phyloP scores from a whole-genome alignment of 192 early-diverging fungal species.

The Geranomyces michiganensis region DNA sequence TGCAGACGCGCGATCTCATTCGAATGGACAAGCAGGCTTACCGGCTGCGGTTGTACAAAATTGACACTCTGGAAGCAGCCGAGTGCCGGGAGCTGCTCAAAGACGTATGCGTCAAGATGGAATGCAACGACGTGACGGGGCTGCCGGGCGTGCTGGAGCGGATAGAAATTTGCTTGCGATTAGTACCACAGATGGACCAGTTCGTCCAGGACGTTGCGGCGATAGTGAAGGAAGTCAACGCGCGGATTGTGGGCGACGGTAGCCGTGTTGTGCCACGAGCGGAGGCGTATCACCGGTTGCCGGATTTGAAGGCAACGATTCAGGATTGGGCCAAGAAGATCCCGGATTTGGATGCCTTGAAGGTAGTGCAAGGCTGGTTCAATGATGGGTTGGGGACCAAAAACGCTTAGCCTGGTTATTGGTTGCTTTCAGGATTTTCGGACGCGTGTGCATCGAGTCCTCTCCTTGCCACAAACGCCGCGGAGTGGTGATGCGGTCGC shows the following conservation, averaged over 20 bases:
- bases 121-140: conserved; percentile 21
- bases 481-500: conserved; percentile 29
- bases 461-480: conserved; percentile 17
- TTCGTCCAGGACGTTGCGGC: conserved; percentile 12
- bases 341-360: conserved; percentile 15
- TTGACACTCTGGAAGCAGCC: conserved; percentile 37
- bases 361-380: neutral
- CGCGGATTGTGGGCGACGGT: conserved; percentile 6
- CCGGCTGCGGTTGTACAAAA: conserved; percentile 44
- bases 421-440: conserved; percentile 24
- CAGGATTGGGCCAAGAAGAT: conserved; percentile 10
- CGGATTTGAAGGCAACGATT: neutral
- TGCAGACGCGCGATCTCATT: conserved; percentile 48
- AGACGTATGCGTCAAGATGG: conserved; percentile 29
- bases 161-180: conserved; percentile 22
- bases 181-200: conserved; percentile 42
- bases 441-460: conserved; percentile 23
- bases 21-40: conserved; percentile 44
- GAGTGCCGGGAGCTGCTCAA: conserved; percentile 41
- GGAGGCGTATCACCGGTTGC: neutral
- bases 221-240: conserved; percentile 3
- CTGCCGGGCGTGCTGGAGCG: conserved; percentile 22
- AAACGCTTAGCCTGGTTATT: too few species aligned
- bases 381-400: too few species aligned
- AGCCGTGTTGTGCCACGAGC: neutral